Evolutionary conservation across 441 rosid genomes (phyloP).

Genomic region (Geranium incanum): DNA sequence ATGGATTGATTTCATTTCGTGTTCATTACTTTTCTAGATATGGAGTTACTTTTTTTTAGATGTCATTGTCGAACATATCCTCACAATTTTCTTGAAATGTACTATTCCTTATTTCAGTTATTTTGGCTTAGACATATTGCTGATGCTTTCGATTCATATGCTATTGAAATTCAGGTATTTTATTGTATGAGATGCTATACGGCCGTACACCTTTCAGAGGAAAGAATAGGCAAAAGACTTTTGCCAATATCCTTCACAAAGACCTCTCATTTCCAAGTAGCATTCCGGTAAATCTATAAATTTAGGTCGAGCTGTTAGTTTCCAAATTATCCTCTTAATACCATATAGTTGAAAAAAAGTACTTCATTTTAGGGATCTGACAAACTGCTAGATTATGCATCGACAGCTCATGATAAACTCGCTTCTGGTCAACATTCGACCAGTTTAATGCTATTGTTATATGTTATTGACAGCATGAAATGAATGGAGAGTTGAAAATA

Average conservation of each 20-base stretch:
- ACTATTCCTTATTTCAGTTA: not conserved
- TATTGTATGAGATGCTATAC: constrained; percentile 92
- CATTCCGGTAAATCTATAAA: constrained; percentile 52
- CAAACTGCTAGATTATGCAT: too few relatives aligned
- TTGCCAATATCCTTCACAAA: constrained; percentile 85
- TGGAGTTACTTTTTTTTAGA: too few relatives aligned
- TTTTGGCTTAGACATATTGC: not conserved
- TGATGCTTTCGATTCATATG: constrained; percentile 4
- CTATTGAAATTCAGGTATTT: constrained; percentile 44
- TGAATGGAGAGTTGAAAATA: too few relatives aligned
- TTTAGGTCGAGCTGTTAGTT: not conserved
- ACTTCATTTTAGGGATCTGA: too few relatives aligned
- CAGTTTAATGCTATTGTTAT: too few relatives aligned
- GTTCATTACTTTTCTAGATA: too few relatives aligned
- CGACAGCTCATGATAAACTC: too few relatives aligned
- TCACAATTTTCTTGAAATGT: not conserved
- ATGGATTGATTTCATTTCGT: too few relatives aligned
- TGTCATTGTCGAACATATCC: too few relatives aligned
- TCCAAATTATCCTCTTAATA: not conserved
- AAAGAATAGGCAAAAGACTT: constrained; percentile 94
- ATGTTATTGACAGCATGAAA: too few relatives aligned
- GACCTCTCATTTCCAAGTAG: constrained; percentile 96
- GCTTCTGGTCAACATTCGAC: too few relatives aligned
- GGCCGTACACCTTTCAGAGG: constrained; percentile 98
- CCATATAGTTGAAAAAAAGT: not conserved